Base-by-base conservation (phyloP, 1,284 basidiomycete species). In the Acaromyces ingoldii region DNA sequence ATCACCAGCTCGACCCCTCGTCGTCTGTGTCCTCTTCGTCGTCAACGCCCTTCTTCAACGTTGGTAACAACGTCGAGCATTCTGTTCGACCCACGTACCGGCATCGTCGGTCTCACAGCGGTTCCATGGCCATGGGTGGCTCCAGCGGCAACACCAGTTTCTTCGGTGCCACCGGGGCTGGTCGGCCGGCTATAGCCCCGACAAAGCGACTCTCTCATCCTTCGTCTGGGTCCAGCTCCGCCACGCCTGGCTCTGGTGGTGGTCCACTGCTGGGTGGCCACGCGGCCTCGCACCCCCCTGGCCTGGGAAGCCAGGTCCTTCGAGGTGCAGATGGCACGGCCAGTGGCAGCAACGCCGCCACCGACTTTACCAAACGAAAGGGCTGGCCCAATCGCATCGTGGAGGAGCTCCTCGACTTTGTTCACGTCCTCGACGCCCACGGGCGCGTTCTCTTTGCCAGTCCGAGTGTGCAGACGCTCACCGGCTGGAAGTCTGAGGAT, bases 291-390 rank as follows among this genome's bases (percentile, higher is more conserved):
- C 64, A 66, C 49, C 64, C 64, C 4, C 64, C 64, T 1, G 62
- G 62, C 6, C 53, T 64, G 4, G 62, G 62, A 39, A 58, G 57
- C 24, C 57, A 59, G 41, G 57, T 62, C 30, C 53, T 66, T 2
- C 53, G 58, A 33, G 63, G 63, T 31, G 55, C 57, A 47, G 63
- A 65, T 42, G 51, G 57, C 13, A 59, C 58, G 40, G 58, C 64
- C 7, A 60, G 55, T 11, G 62, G 65, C 29, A 55, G 53, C 15
- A 57, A 57, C 2, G 61, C 66, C 2, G 62, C 63, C 28, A 62
- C 61, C 41, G 68, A 69, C 39, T 69, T 70, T 36, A 70, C 68
- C 33, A 66, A 65, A 42, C 57, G 68, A 24, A 70, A 70, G 41
- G 68, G 68, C 17, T 70, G 68, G 68, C 56, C 63, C 10, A 60